Base-by-base conservation (phyloP, 306 rosid species). In the Argentina anserina region DNA sequence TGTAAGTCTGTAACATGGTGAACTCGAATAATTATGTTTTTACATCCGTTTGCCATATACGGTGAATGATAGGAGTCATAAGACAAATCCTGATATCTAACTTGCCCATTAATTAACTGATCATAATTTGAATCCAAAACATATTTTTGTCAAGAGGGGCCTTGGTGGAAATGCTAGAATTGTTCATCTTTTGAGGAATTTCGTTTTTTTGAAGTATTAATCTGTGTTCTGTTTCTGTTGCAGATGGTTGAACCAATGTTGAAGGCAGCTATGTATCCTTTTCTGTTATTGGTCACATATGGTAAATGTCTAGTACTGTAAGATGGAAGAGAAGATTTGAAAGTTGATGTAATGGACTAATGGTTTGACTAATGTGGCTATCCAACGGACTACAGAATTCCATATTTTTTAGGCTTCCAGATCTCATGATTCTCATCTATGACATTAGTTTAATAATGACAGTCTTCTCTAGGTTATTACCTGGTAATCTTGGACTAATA, bases 221-320 rank as follows among this genome's bases (percentile, higher is more conserved):
- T 39, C 11, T 71, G 29, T 56, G 40, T 71, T 71, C 26, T 26
- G 18, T 84, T 80, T 75, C 14, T 69, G 40, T 31, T 86, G 87
- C 96, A 94, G 97, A 94, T 91, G 92, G 91, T 86, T 82, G 97
- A 89, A 81, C 88, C 98, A 73, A 86, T 94, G 73, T 62, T 94
- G 67, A 94, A 86, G 88, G 96, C 96, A 66, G 97, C 96, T 40
- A 70, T 76, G 92, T 94, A 91, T 94, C 97, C 97, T 86, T 81
- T 73, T 14, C 25, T 74, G 0, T 8, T 45, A 8, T 74, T 67
- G 31, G 40, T 53, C 72, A 61, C 43, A 33, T 31, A 4, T 77
- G 25, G 40, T 31, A 67, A 34, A 36, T 34, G 61, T 45, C 4
- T n/a, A 26, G 74, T 60, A 45, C 58, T 72, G 42, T 62, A 49